These are phyloP conservation scores for Mrakia frigida DNA, from an alignment of 768 basidiomycete genomes.

Conservation along the genomic window DNA sequence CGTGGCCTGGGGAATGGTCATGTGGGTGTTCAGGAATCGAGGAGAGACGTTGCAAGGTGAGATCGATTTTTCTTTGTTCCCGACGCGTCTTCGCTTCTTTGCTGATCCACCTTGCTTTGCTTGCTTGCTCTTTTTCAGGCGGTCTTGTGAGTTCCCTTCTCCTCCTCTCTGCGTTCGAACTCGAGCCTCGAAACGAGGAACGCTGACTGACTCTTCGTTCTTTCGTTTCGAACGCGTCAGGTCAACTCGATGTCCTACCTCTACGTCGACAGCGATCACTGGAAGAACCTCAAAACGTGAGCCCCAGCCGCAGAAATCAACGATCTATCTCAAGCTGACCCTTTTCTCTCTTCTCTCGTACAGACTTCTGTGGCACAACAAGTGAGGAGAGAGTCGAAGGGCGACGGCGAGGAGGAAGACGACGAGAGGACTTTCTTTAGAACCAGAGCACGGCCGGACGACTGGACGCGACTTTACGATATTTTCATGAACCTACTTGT, in stretches of 20 bases:
- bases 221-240: background rate
- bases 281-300: slow-evolving; percentile 67
- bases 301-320: too few species aligned
- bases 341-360: background rate
- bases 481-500: too few species aligned
- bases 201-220: background rate
- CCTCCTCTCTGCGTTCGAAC: background rate
- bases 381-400: slow-evolving; percentile 43
- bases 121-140: background rate
- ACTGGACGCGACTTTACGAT: background rate
- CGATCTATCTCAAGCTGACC: too few species aligned
- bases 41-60: slow-evolving; percentile 92
- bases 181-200: background rate
- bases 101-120: background rate
- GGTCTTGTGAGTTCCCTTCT: background rate
- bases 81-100: slow-evolving; percentile 58
- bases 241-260: slow-evolving; percentile 54
- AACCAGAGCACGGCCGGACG: background rate
- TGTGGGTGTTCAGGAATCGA: slow-evolving; percentile 87
- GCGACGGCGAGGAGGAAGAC: background rate
- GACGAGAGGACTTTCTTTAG: background rate
- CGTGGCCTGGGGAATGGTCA: slow-evolving; percentile 86
- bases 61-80: slow-evolving; percentile 53
- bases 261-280: slow-evolving; percentile 85
- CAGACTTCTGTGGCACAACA: slow-evolving; percentile 79